These are phyloP conservation scores for Boletus pseudo-olivaceus DNA, from an alignment of 768 basidiomycete species.

Conservation along the genomic window DNA sequence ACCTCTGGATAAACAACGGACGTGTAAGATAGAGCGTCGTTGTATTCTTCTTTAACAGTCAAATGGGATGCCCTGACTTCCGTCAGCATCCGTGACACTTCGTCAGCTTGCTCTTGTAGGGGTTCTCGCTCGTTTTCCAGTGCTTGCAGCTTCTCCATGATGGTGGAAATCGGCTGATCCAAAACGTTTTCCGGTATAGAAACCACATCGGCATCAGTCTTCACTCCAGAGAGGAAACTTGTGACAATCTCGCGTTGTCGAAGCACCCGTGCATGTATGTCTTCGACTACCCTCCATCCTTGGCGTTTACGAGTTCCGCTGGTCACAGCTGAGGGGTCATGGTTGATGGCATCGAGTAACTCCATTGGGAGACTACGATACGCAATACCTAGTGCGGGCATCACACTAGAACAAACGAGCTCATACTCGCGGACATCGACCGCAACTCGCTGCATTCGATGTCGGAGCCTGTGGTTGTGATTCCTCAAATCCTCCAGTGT, in stretches of 20 bases:
- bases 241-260: constrained; percentile 57
- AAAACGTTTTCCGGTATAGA: constrained; percentile 40
- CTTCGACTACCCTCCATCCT: constrained; percentile 74
- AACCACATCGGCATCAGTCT: not conserved
- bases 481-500: constrained; percentile 54
- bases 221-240: constrained; percentile 38
- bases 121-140: constrained; percentile 46
- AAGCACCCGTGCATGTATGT: constrained; percentile 60
- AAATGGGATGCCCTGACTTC: constrained; percentile 54
- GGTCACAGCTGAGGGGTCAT: constrained; percentile 76
- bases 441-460: constrained; percentile 64
- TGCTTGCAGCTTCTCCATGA: constrained; percentile 46
- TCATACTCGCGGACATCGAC: constrained; percentile 65
- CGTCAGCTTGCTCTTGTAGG: constrained; percentile 45
- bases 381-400: constrained; percentile 44
- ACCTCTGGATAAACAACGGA: constrained; percentile 82
- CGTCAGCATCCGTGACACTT: constrained; percentile 46
- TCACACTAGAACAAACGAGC: constrained; percentile 48
- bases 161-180: constrained; percentile 49
- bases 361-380: constrained; percentile 56
- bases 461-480: constrained; percentile 67
- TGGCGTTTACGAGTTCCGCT: constrained; percentile 55
- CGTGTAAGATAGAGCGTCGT: constrained; percentile 59
- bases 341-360: constrained; percentile 68
- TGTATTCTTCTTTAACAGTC: constrained; percentile 61